Evolutionary conservation across 768 basidiomycete genomes (phyloP).

Genomic region (Galerina sulciceps): DNA sequence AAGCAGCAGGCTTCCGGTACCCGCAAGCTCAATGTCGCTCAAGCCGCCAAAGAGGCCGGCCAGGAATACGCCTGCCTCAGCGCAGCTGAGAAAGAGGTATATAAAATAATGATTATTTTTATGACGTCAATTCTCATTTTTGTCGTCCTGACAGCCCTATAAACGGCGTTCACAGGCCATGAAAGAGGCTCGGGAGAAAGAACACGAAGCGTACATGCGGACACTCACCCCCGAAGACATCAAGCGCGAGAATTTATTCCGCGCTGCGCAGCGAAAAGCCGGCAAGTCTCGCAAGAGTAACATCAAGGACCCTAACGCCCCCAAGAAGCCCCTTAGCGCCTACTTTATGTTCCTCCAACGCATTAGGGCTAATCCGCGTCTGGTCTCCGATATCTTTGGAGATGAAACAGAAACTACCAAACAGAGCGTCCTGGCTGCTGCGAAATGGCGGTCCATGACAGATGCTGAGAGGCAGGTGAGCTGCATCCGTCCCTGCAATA

Average conservation of each 20-base stretch:
- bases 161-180: slow-evolving; percentile 81
- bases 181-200: slow-evolving; percentile 85
- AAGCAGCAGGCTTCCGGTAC: slow-evolving; percentile 78
- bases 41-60: slow-evolving; percentile 94
- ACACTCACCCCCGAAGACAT: slow-evolving; percentile 93
- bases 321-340: slow-evolving; percentile 92
- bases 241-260: slow-evolving; percentile 90
- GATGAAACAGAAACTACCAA: slow-evolving; percentile 93
- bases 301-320: slow-evolving; percentile 96
- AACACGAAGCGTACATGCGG: slow-evolving; percentile 83
- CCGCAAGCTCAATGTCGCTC: slow-evolving; percentile 92
- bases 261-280: slow-evolving; percentile 90
- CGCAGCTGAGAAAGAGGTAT: slow-evolving; percentile 85
- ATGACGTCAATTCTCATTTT: slow-evolving; percentile 35
- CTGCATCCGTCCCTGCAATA: slow-evolving; percentile 14
- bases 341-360: slow-evolving; percentile 96
- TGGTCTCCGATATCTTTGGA: slow-evolving; percentile 85
- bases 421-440: slow-evolving; percentile 92
- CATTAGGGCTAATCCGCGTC: slow-evolving; percentile 75
- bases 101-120: slow-evolving; percentile 28
- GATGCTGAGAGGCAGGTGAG: slow-evolving; percentile 91
- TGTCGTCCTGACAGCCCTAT: slow-evolving; percentile 63
- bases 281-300: slow-evolving; percentile 93
- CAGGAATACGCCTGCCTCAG: slow-evolving; percentile 84
- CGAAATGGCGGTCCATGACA: slow-evolving; percentile 91